A percentile compares a stretch with the other conserved stretches of the same genome.
Conservation (phyloP, 2,329 filamentous ascomycete species). For the Beauveria medogensis region DNA sequence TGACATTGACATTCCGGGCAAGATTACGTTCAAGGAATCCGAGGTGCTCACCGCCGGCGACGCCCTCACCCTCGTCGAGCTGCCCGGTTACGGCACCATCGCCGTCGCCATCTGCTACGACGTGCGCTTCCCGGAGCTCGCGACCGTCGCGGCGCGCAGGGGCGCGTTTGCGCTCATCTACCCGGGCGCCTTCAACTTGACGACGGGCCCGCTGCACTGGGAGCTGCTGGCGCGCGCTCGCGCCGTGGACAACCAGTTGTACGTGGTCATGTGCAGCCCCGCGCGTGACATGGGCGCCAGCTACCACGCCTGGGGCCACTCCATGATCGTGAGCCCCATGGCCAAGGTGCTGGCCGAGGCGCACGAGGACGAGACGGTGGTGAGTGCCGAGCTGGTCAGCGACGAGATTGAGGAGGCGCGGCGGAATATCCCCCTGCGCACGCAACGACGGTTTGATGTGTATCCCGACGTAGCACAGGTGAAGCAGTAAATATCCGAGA, state of each 20-base stretch:
- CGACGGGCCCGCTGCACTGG: constrained; percentile 91
- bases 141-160: constrained; percentile 75
- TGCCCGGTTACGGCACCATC: constrained; percentile 82
- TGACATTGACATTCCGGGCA: constrained; percentile 94
- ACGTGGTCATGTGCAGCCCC: constrained; percentile 87
- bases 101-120: constrained; percentile 96
- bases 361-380: constrained; percentile 67
- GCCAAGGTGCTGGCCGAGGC: constrained; percentile 73
- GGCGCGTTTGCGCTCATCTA: constrained; percentile 87
- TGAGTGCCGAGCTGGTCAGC: constrained; percentile 63
- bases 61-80: constrained; percentile 74
- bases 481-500: constrained; percentile 13
- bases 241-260: constrained; percentile 90
- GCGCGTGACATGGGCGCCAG: constrained; percentile 64
- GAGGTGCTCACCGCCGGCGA: constrained; percentile 83
- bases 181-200: constrained; percentile 94
- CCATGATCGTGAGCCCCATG: constrained; percentile 79
- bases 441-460: constrained; percentile 86
- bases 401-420: constrained; percentile 66
- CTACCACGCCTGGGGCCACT: constrained; percentile 92
- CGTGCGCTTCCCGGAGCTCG: constrained; percentile 90
- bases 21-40: constrained; percentile 84
- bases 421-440: constrained; percentile 74
- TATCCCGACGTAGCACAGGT: constrained; percentile 78
- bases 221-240: constrained; percentile 70